These are phyloP conservation scores for Pochonia chlamydosporia DNA, from an alignment of 2,329 filamentous ascomycete genomes.

Conservation along the genomic window DNA sequence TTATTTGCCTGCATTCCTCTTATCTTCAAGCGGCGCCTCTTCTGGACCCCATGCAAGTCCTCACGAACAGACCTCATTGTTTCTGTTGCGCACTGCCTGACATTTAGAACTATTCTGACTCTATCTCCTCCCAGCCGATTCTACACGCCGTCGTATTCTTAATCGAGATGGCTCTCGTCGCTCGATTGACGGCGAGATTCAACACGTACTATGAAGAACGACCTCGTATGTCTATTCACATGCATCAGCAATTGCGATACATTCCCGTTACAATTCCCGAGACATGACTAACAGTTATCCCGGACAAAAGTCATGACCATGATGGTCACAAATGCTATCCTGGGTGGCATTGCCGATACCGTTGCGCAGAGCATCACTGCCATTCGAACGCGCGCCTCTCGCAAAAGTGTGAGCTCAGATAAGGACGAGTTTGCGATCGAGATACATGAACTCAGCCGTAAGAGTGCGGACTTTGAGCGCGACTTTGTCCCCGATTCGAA, in stretches of 20 bases:
- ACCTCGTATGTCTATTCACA: conserved; percentile 53
- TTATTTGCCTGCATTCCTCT: neutral
- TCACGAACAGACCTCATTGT: too few relatives aligned
- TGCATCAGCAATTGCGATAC: neutral
- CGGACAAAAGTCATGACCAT: conserved; percentile 73
- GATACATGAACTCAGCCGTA: conserved; percentile 79
- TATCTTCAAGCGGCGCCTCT: neutral
- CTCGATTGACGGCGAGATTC: conserved; percentile 78
- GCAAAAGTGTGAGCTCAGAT: conserved; percentile 53
- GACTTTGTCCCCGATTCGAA: conserved; percentile 62
- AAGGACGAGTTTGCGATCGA: conserved; percentile 77
- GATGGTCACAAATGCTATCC: conserved; percentile 96
- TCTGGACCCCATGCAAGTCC: too few relatives aligned
- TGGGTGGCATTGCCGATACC: conserved; percentile 93
- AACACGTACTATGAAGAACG: conserved; percentile 90
- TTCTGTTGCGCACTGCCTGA: too few relatives aligned
- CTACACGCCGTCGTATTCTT: conserved; percentile 80
- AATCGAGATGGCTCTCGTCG: conserved; percentile 82
- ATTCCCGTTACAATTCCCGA: neutral
- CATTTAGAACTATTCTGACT: neutral
- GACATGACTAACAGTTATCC: neutral
- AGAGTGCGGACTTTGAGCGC: conserved; percentile 59
- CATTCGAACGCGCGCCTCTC: conserved; percentile 61
- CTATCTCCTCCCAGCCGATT: conserved; percentile 59
- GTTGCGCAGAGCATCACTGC: conserved; percentile 90